phyloP scores from a whole-genome alignment of 2,329 filamentous ascomycete species.

The Aspergillus fijiensis region DNA sequence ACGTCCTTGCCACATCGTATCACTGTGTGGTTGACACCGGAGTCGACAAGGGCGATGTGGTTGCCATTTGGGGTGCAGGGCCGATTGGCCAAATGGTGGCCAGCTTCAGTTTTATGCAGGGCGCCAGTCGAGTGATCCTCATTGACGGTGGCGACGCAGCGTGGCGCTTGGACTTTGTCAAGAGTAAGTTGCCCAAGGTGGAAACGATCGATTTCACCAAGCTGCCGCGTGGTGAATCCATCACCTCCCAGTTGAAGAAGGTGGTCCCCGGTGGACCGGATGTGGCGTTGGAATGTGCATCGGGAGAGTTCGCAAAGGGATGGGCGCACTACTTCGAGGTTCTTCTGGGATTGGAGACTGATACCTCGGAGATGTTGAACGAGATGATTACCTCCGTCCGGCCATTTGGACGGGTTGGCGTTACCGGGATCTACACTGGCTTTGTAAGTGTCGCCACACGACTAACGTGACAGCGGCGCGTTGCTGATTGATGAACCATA shows the following conservation, averaged over 20 bases:
- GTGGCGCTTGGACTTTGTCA: constrained; percentile 67
- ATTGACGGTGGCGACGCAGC: constrained; percentile 67
- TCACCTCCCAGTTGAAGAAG: constrained; percentile 71
- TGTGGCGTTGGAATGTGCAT: constrained; percentile 67
- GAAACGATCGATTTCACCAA: constrained; percentile 69
- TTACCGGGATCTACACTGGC: constrained; percentile 70
- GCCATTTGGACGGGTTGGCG: constrained; percentile 64
- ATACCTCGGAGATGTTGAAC: constrained; percentile 68
- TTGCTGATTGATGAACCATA: neutral
- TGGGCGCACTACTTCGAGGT: constrained; percentile 62
- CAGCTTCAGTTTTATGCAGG: constrained; percentile 66
- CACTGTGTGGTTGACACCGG: constrained; percentile 80
- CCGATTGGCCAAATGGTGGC: constrained; percentile 81
- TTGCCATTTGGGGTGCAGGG: constrained; percentile 84
- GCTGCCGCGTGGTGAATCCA: constrained; percentile 60
- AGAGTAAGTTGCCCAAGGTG: constrained; percentile 63
- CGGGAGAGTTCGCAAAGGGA: constrained; percentile 63
- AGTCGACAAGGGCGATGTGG: constrained; percentile 72
- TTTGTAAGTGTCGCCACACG: constrained; percentile 47
- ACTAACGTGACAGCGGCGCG: neutral
- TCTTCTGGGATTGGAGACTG: constrained; percentile 70
- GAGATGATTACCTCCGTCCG: constrained; percentile 55
- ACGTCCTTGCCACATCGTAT: constrained; percentile 77
- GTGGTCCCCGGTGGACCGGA: constrained; percentile 73
- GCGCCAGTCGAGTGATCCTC: constrained; percentile 72